Base-by-base conservation (phyloP, 768 basidiomycete species). In the Clitopilus passeckerianus region DNA sequence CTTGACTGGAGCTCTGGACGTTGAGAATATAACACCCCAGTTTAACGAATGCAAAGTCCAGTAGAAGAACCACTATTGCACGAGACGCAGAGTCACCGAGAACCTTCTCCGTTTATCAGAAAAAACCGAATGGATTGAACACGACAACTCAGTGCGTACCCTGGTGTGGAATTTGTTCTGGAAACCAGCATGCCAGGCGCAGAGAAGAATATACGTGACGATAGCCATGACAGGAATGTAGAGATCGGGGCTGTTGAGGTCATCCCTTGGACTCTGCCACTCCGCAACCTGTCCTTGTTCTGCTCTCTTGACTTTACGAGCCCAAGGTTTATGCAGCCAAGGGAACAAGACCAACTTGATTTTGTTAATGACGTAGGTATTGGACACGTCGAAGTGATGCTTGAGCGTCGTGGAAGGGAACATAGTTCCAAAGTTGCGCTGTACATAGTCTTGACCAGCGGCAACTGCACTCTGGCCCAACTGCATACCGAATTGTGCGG, bases 171-270 rank as follows among this genome's bases (percentile, higher is more conserved):
- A 98, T 37, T 86, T 82, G 57, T 86, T 83, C 58, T 90, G 81
- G 16, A 96, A 77, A 24, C 97, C 96, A 1, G 93, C 86, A 56
- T 90, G 83, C 6, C 97, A 78, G 5, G 93, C 95, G 16, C 89
- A 87, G 1, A 97, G 79, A 41, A 99, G 87, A 62, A 98, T 88
- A 70, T 98, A 98, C 0, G 97, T 97, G 30, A 96, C 93, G 16
- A 98, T 80, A 0, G 95, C 92, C 97, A 99, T 98, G 10, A 87
- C 93, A 1, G 97, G 97, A 62, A 99, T 98, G 71, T 99, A 99
- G 18, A 99, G 75, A 74, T 99, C 97, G 0, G 97, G 97, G 58
- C 86, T 89, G 66, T 98, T 98, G 64, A 98, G 84, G 68, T 99
- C 97, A 34, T 98, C 94, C 57, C 96, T 77, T 1, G 97, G 97